Evolutionary conservation across 2,329 filamentous ascomycete species (phyloP).

Genomic region (Xylariaceae sp.): DNA sequence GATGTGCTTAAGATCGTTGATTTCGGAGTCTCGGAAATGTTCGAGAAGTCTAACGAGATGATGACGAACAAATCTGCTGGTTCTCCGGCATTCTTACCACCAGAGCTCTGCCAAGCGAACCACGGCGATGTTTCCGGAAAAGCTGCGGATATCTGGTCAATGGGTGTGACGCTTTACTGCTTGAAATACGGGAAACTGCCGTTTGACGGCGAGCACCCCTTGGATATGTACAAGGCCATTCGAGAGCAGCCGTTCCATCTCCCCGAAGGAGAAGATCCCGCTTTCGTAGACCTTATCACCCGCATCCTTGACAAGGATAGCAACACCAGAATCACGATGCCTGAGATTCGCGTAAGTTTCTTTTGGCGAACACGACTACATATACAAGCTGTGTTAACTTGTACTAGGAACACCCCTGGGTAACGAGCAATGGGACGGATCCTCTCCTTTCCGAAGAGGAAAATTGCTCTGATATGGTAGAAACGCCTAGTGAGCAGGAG

Average conservation of each 20-base stretch:
- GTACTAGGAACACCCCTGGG: constrained; percentile 80
- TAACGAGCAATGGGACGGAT: constrained; percentile 75
- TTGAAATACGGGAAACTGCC: constrained; percentile 83
- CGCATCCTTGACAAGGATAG: constrained; percentile 81
- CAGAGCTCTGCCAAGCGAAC: constrained; percentile 80
- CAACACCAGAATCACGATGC: constrained; percentile 74
- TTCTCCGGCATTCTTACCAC: constrained; percentile 89
- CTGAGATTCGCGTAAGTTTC: constrained; percentile 65
- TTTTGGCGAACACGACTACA: neutral
- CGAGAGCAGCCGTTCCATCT: constrained; percentile 61
- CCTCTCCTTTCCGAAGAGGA: constrained; percentile 74
- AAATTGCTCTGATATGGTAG: constrained; percentile 76
- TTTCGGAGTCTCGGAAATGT: constrained; percentile 99
- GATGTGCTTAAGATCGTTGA: constrained; percentile 96
- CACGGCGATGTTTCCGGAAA: constrained; percentile 85
- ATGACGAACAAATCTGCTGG: constrained; percentile 87
- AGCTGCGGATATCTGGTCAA: constrained; percentile 95
- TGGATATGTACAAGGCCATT: constrained; percentile 89
- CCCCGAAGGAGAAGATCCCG: constrained; percentile 56
- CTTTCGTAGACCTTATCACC: constrained; percentile 69
- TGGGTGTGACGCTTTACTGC: constrained; percentile 94
- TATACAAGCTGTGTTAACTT: constrained; percentile 19
- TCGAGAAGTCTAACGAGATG: constrained; percentile 81
- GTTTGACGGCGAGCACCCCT: constrained; percentile 70
- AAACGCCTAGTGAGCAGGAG: constrained; percentile 83